These are phyloP conservation scores for Nakazawaea ishiwadae DNA, from an alignment of 805 yeast species.

Conservation along the genomic window DNA sequence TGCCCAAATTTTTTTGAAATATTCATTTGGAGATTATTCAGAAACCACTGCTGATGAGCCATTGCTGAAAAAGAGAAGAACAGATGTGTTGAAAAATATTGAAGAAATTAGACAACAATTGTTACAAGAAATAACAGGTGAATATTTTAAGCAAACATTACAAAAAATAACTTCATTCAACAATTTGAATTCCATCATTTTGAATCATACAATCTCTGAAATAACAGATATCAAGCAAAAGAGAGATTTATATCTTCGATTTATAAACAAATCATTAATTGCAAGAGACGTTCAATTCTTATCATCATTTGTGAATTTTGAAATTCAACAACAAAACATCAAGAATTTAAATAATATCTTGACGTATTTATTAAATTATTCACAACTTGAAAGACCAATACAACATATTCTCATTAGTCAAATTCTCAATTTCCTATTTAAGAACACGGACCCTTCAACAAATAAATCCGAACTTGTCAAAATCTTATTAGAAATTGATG, in stretches of 20 bases:
- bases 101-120: not conserved
- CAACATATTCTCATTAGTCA: slow-evolving; percentile 31
- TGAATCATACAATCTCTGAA: not conserved
- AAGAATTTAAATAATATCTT: slow-evolving; percentile 41
- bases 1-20: slow-evolving; percentile 1
- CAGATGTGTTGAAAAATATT: not conserved
- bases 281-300: slow-evolving; percentile 46
- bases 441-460: slow-evolving; percentile 19
- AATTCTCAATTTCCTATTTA: slow-evolving; percentile 28
- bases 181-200: not conserved
- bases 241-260: slow-evolving; percentile 21
- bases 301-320: slow-evolving; percentile 52
- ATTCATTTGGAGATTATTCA: slow-evolving; percentile 1
- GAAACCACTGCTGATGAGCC: not conserved
- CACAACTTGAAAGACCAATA: slow-evolving; percentile 48
- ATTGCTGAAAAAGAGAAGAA: slow-evolving; percentile 2
- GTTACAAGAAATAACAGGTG: not conserved
- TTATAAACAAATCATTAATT: slow-evolving; percentile 27
- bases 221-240: slow-evolving; percentile 17
- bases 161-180: not conserved
- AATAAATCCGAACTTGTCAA: slow-evolving; percentile 17
- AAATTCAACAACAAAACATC: slow-evolving; percentile 38
- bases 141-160: not conserved
- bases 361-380: slow-evolving; percentile 36
- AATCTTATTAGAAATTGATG: slow-evolving; percentile 25